phyloP scores from a whole-genome alignment of 305 asterid species.

The Fraxinus xanthoxyloides region DNA sequence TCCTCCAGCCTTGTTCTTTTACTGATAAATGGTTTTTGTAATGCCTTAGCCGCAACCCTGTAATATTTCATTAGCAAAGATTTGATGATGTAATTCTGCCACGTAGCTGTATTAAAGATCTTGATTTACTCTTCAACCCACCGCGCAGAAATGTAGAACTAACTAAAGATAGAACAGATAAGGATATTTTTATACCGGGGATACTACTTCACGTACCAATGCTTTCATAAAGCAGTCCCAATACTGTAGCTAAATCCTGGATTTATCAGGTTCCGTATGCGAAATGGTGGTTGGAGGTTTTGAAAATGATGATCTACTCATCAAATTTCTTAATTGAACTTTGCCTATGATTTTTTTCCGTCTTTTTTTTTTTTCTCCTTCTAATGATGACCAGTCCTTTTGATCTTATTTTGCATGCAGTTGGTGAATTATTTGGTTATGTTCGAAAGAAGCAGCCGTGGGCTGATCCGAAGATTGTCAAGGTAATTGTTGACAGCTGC shows the following conservation, averaged over 20 bases:
- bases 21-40: background rate
- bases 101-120: background rate
- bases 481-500: slow-evolving; percentile 44
- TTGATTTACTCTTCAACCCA: background rate
- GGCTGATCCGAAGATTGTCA: slow-evolving; percentile 90
- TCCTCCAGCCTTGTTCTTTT: background rate
- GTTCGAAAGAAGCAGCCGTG: slow-evolving; percentile 90
- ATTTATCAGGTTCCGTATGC: background rate
- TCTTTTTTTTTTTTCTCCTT: background rate
- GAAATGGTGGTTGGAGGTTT: background rate
- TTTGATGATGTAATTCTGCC: background rate
- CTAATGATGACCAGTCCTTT: slow-evolving; percentile 12
- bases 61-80: background rate
- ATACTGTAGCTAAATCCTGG: background rate
- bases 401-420: slow-evolving; percentile 38
- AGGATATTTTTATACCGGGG: background rate
- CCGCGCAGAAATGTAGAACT: background rate
- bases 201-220: background rate
- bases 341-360: background rate
- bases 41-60: background rate
- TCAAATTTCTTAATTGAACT: slow-evolving; percentile 2
- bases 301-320: slow-evolving; percentile 5
- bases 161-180: background rate
- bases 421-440: slow-evolving; percentile 75
- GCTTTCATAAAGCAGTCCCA: background rate